phyloP scores from a whole-genome alignment of 805 yeast genomes.

The Saccharomycopsis microspora region DNA sequence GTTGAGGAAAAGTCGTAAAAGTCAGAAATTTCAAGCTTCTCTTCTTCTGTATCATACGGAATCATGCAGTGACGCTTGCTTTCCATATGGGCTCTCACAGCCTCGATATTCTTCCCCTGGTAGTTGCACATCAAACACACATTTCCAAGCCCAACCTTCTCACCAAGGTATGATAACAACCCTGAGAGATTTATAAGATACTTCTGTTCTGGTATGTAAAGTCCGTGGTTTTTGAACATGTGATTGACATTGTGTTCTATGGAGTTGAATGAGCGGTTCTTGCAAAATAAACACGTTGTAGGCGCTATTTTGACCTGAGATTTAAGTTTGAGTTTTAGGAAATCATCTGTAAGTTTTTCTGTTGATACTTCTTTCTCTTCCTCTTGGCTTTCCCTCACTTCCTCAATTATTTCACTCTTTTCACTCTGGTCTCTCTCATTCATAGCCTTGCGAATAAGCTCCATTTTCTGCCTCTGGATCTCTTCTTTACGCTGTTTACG shows the following conservation, averaged over 20 bases:
- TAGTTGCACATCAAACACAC: slow-evolving; percentile 76
- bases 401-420: slow-evolving; percentile 10
- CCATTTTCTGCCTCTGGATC: slow-evolving; percentile 29
- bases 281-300: slow-evolving; percentile 45
- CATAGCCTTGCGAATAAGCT: slow-evolving; percentile 29
- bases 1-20: slow-evolving; percentile 83
- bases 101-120: slow-evolving; percentile 77
- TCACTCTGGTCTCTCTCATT: slow-evolving; percentile 15
- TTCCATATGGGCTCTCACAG: slow-evolving; percentile 85
- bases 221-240: slow-evolving; percentile 71
- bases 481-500: slow-evolving; percentile 33
- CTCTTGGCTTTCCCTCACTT: slow-evolving; percentile 1
- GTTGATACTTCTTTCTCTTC: slow-evolving; percentile 9
- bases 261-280: slow-evolving; percentile 32
- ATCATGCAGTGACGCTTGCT: slow-evolving; percentile 79
- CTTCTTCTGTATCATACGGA: slow-evolving; percentile 80
- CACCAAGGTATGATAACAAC: slow-evolving; percentile 66
- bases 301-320: slow-evolving; percentile 36
- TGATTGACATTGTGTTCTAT: slow-evolving; percentile 51
- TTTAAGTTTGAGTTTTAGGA: slow-evolving; percentile 28
- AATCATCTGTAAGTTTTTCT: slow-evolving; percentile 19
- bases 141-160: slow-evolving; percentile 87
- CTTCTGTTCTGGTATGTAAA: slow-evolving; percentile 76
- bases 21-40: slow-evolving; percentile 78
- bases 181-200: slow-evolving; percentile 67